These are phyloP conservation scores for Colletotrichum spaethianum DNA, from an alignment of 2,329 filamentous ascomycete genomes.

Conservation along the genomic window DNA sequence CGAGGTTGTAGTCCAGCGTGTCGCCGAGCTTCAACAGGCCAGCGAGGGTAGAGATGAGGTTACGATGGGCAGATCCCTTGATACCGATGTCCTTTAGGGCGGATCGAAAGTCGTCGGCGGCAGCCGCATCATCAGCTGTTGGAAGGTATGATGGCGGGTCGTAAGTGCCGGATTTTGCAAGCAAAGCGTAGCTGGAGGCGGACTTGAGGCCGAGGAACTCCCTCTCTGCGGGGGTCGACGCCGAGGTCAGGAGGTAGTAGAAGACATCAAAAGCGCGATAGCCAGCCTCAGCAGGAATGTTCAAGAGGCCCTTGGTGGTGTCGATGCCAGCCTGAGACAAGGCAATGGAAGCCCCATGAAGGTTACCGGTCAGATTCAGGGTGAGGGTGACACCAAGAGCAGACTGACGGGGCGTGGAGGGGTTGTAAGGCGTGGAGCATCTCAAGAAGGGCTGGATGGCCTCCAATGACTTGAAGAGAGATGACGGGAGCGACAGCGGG, in stretches of 20 bases:
- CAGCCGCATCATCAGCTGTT: conserved; percentile 91
- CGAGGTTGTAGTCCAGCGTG: conserved; percentile 86
- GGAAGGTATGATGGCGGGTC: conserved; percentile 89
- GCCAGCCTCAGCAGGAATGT: conserved; percentile 83
- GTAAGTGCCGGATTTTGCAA: conserved; percentile 89
- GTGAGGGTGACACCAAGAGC: conserved; percentile 87
- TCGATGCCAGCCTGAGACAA: conserved; percentile 92
- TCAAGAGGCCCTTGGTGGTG: conserved; percentile 82
- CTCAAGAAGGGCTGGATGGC: conserved; percentile 89
- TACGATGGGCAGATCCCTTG: conserved; percentile 85
- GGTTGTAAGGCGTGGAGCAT: conserved; percentile 90
- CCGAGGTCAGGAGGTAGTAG: conserved; percentile 95
- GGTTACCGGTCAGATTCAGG: conserved; percentile 83
- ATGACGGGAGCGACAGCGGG: conserved; percentile 82
- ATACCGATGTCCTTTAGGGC: conserved; percentile 94
- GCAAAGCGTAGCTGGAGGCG: conserved; percentile 81
- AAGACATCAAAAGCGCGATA: conserved; percentile 97
- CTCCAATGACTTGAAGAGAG: conserved; percentile 83
- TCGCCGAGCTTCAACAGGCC: conserved; percentile 94
- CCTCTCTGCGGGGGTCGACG: conserved; percentile 88
- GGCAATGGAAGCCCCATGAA: conserved; percentile 82
- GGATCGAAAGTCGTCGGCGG: conserved; percentile 92
- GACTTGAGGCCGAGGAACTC: conserved; percentile 88
- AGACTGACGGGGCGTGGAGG: conserved; percentile 84
- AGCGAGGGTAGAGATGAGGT: conserved; percentile 87